These are phyloP conservation scores for Xylogone sp. DNA, from an alignment of 2,329 filamentous ascomycete species.

Conservation along the genomic window DNA sequence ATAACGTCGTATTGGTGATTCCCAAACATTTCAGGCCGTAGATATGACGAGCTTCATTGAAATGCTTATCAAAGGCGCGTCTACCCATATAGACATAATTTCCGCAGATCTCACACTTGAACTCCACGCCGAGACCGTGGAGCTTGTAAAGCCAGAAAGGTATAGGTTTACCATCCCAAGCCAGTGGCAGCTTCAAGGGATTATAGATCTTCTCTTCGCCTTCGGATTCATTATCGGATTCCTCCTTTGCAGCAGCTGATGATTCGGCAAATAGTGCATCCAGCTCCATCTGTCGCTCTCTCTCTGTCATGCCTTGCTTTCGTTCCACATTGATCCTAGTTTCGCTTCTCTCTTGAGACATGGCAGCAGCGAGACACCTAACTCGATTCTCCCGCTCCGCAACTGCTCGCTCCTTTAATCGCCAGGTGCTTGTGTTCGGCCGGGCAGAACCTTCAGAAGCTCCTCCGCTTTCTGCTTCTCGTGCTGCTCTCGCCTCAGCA, in stretches of 20 bases:
- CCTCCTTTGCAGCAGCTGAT: constrained; percentile 33
- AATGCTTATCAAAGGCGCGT: constrained; percentile 96
- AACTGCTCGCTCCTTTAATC: constrained; percentile 83
- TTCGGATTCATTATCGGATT: constrained; percentile 65
- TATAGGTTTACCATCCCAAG: constrained; percentile 98
- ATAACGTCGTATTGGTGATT: constrained; percentile 85
- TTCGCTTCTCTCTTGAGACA: constrained; percentile 84
- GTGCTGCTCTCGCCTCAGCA: constrained; percentile 59
- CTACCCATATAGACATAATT: constrained; percentile 99
- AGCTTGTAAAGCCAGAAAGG: constrained; percentile 98
- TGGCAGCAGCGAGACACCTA: constrained; percentile 72
- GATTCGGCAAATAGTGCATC: constrained; percentile 75
- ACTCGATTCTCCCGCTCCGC: constrained; percentile 86
- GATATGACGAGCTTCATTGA: constrained; percentile 89
- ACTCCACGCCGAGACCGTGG: constrained; percentile 91
- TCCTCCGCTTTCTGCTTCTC: constrained; percentile 35
- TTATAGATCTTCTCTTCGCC: constrained; percentile 92
- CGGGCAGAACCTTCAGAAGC: constrained; percentile 20
- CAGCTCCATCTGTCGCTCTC: constrained; percentile 89
- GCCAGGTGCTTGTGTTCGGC: constrained; percentile 29
- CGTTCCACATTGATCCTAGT: constrained; percentile 94
- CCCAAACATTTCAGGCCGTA: constrained; percentile 92
- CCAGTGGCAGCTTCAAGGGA: constrained; percentile 88
- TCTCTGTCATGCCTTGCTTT: constrained; percentile 95
- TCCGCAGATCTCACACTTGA: constrained; percentile 92